Evolutionary conservation across 768 basidiomycete genomes (phyloP).

Genomic region (Multifurca ochricompacta): DNA sequence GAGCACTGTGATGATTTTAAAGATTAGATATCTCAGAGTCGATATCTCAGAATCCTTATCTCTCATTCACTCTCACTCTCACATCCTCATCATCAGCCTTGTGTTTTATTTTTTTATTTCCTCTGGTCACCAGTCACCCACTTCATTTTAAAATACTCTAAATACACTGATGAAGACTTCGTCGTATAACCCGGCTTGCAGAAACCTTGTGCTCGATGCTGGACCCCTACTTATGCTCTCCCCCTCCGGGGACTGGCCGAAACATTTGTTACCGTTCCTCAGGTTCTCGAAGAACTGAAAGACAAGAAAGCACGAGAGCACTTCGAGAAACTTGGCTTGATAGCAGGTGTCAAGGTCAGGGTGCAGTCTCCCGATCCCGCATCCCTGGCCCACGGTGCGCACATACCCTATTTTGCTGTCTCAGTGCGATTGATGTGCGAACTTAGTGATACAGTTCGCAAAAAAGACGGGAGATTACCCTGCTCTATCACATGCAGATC

Average conservation of each 20-base stretch:
- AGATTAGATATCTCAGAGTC: neutral
- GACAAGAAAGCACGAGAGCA: slow-evolving; percentile 85
- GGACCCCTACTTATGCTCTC: slow-evolving; percentile 86
- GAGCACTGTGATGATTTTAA: neutral
- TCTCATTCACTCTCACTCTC: too few species aligned
- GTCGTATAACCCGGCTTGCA: slow-evolving; percentile 42
- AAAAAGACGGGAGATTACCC: slow-evolving; percentile 96
- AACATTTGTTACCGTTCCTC: slow-evolving; percentile 80
- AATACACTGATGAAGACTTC: slow-evolving; percentile 19
- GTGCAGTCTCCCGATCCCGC: slow-evolving; percentile 62
- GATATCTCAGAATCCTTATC: too few species aligned
- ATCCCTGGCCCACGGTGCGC: slow-evolving; percentile 57
- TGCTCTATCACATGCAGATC: slow-evolving; percentile 84
- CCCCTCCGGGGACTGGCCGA: slow-evolving; percentile 86
- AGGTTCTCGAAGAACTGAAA: slow-evolving; percentile 84
- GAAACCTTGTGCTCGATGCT: slow-evolving; percentile 84
- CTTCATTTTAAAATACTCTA: neutral
- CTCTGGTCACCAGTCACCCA: neutral
- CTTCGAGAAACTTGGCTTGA: slow-evolving; percentile 67
- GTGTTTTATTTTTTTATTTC: neutral
- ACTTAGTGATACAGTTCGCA: slow-evolving; percentile 77
- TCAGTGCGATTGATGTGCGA: slow-evolving; percentile 16
- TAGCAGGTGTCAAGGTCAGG: slow-evolving; percentile 67
- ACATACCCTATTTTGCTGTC: neutral
- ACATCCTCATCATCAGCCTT: too few species aligned